Conservation (phyloP, 805 yeast genomes). For the Ogataea wickerhamii region DNA sequence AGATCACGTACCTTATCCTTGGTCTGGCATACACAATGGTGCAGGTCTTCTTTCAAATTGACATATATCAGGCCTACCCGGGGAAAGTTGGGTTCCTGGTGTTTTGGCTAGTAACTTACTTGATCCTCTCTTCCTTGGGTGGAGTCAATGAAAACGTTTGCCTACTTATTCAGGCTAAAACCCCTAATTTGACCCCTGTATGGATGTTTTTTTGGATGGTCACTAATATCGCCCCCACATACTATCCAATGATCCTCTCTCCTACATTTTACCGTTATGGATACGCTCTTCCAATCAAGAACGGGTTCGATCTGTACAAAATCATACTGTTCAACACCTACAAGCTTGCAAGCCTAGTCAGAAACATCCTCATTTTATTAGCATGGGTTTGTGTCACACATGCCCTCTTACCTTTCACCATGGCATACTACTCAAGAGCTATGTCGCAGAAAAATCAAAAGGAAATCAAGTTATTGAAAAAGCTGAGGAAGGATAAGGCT, state of each 20-base stretch:
- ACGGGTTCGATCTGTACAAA: slow-evolving; percentile 53
- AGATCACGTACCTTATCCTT: slow-evolving; percentile 47
- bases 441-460: slow-evolving; percentile 12
- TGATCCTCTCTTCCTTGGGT: slow-evolving; percentile 68
- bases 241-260: slow-evolving; percentile 52
- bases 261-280: slow-evolving; percentile 59
- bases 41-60: slow-evolving; percentile 60
- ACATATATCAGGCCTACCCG: slow-evolving; percentile 49
- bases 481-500: slow-evolving; percentile 7
- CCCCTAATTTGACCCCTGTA: slow-evolving; percentile 59
- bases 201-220: slow-evolving; percentile 71
- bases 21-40: slow-evolving; percentile 58
- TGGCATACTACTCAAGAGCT: slow-evolving; percentile 17
- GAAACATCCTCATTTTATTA: slow-evolving; percentile 53
- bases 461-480: slow-evolving; percentile 15
- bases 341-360: slow-evolving; percentile 51
- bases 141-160: slow-evolving; percentile 63
- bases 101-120: slow-evolving; percentile 61
- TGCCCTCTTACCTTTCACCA: slow-evolving; percentile 36
- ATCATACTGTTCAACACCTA: slow-evolving; percentile 55
- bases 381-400: slow-evolving; percentile 58
- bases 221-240: slow-evolving; percentile 59
- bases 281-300: slow-evolving; percentile 63
- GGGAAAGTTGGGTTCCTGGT: slow-evolving; percentile 66
- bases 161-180: slow-evolving; percentile 42